Conservation (phyloP, 2,329 filamentous ascomycete genomes). For the Rhinocladiella similis region DNA sequence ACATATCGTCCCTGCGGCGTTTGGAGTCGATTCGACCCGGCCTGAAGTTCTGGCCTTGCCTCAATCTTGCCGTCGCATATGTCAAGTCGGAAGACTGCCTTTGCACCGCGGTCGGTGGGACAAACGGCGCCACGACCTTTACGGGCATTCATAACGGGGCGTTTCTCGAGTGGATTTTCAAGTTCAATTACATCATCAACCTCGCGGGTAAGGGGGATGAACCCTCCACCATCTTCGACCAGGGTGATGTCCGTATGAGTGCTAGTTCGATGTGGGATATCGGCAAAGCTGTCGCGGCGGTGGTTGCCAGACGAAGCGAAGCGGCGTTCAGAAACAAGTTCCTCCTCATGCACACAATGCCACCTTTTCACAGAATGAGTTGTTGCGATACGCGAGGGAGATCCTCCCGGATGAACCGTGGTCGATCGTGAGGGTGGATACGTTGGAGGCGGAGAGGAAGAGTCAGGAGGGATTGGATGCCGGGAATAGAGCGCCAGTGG, state of each 20-base stretch:
- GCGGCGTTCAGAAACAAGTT: no score
- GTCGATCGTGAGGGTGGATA: conserved; percentile 2
- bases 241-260: conserved; percentile 33
- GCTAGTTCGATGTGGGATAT: conserved; percentile 35
- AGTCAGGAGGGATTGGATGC: background rate
- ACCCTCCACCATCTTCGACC: conserved; percentile 10
- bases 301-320: conserved; percentile 38
- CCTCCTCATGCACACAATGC: no score
- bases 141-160: conserved; percentile 33
- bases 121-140: conserved; percentile 28
- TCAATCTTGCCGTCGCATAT: conserved; percentile 13
- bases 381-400: conserved; percentile 29
- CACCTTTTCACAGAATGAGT: conserved; percentile 33
- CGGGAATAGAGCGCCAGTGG: background rate
- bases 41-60: conserved; percentile 19
- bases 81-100: conserved; percentile 16
- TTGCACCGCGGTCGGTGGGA: conserved; percentile 7
- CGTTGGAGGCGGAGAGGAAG: background rate
- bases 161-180: conserved; percentile 35
- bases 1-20: conserved; percentile 34
- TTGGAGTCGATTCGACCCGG: conserved; percentile 29
- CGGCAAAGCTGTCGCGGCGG: conserved; percentile 37
- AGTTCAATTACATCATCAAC: conserved; percentile 32
- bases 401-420: conserved; percentile 4
- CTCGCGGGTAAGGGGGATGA: conserved; percentile 25